Evolutionary conservation across 2,329 filamentous ascomycete species (phyloP), one percentile per base, ranked within the genome.

Genomic region (Ophiocordyceps robertsii): DNA sequence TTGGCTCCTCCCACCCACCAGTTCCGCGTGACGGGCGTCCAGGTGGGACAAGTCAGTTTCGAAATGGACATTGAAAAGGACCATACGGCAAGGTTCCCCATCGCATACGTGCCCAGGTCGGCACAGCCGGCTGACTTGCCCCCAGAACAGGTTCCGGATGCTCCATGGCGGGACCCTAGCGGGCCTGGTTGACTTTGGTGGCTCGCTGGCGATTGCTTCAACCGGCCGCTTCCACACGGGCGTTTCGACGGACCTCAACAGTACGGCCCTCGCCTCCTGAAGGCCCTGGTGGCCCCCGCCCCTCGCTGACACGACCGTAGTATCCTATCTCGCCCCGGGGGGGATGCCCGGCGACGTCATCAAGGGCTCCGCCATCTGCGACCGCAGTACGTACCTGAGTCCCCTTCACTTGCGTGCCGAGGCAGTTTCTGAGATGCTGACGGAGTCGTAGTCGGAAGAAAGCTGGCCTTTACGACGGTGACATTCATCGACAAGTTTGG

Each of bases 131-230:
- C 24, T 40, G 17, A 42, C 7, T 1, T 9, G 0, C 4, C 6
- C 0, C 0, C 19, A 88, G 82, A 90, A 90, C 55, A 79, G 84
- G 1, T 67, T 90, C 0, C 73, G 78, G 42, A 88, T 82, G 31
- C 71, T 89, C 27, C 84, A 90, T 53, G 84, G 84, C 16, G 84
- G 84, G 4, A 85, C 84, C 0, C 79, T 90, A 27, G 84, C 84
- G 4, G 84, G 79, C 56, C 80, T 89, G 63, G 80, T 82, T 27
- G 78, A 82, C 47, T 63, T 82, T 0, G 77, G 77, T 11, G 77
- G 77, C 13, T 82, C 77, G 0, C 65, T 82, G 3, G 78, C 77
- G 10, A 76, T 82, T 3, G 77, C 77, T 1, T 81, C 78, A 1
- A 77, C 71, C 47, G 77, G 77, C 0, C 62, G 77, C 1, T 81